A percentile compares a stretch with the other conserved stretches of the same genome.
Conservation (phyloP, 2,329 filamentous ascomycete species). For the Exophiala aquamarina region DNA sequence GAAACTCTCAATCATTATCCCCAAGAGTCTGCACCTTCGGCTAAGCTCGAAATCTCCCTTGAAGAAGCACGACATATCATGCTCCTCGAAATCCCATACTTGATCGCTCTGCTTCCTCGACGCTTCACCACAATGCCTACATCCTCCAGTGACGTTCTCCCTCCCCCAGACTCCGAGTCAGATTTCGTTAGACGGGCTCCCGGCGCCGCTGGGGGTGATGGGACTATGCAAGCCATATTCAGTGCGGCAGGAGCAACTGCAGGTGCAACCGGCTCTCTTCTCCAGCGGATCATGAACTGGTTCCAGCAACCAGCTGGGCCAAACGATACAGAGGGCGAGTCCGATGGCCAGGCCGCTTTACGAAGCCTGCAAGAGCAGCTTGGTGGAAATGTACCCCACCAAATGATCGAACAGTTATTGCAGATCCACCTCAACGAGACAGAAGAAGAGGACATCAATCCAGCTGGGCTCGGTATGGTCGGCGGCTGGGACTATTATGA, state of each 20-base stretch:
- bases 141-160: conserved; percentile 79
- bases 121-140: conserved; percentile 63
- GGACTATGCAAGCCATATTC: conserved; percentile 22
- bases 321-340: conserved; percentile 9
- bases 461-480: conserved; percentile 19
- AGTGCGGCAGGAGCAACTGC: conserved; percentile 21
- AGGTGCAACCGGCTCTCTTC: conserved; percentile 13
- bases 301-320: conserved; percentile 20
- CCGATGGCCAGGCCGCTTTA: conserved; percentile 25
- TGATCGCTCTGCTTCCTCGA: conserved; percentile 70
- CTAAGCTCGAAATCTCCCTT: conserved; percentile 49
- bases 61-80: conserved; percentile 74
- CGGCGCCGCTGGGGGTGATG: conserved; percentile 2
- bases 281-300: conserved; percentile 26
- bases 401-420: conserved; percentile 24
- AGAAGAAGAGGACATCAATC: conserved; percentile 13
- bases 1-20: conserved; percentile 51
- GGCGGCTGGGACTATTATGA: conserved; percentile 28
- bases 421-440: conserved; percentile 21
- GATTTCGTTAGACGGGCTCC: conserved; percentile 27
- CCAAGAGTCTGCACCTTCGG: conserved; percentile 33
- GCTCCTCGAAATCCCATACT: conserved; percentile 69
- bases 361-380: conserved; percentile 22
- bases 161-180: conserved; percentile 52
- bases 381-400: conserved; percentile 20